Evolutionary conservation across 208 protist genomes (phyloP).

Genomic region (Wallacemonas sp.): DNA sequence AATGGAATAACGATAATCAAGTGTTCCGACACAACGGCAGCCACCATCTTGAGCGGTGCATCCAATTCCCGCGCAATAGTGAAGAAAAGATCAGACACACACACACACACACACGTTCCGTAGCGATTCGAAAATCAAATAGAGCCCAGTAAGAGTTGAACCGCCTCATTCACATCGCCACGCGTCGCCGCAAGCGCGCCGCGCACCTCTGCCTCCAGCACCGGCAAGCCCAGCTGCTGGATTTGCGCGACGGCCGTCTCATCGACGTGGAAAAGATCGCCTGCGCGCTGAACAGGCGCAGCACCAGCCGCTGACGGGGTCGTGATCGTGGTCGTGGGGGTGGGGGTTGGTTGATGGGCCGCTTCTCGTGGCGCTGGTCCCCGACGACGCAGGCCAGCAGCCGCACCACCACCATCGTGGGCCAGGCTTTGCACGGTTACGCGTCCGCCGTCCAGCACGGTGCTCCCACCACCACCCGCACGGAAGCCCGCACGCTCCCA

Average conservation of each 20-base stretch:
- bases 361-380: no score
- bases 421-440: conserved; percentile 55
- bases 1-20: no score
- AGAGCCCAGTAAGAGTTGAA: conserved; percentile 51
- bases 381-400: conserved; percentile 13
- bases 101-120: conserved; percentile 10
- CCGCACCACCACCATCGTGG: conserved; percentile 19
- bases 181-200: conserved; percentile 41
- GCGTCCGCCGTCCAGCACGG: conserved; percentile 33
- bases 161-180: conserved; percentile 54
- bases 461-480: conserved; percentile 3
- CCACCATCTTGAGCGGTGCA: no score
- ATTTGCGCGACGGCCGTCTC: conserved; percentile 42
- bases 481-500: not conserved
- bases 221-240: conserved; percentile 54
- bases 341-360: no score
- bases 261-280: conserved; percentile 11
- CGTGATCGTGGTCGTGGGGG: no score
- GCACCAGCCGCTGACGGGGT: not conserved
- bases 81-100: conserved; percentile 1
- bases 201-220: conserved; percentile 39
- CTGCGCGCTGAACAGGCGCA: no score
- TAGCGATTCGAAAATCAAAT: no score
- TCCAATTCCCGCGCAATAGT: no score
- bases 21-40: no score